A percentile compares a stretch with the other conserved stretches of the same genome.
Conservation (phyloP, 768 basidiomycete species). For the Saitozyma podzolica region DNA sequence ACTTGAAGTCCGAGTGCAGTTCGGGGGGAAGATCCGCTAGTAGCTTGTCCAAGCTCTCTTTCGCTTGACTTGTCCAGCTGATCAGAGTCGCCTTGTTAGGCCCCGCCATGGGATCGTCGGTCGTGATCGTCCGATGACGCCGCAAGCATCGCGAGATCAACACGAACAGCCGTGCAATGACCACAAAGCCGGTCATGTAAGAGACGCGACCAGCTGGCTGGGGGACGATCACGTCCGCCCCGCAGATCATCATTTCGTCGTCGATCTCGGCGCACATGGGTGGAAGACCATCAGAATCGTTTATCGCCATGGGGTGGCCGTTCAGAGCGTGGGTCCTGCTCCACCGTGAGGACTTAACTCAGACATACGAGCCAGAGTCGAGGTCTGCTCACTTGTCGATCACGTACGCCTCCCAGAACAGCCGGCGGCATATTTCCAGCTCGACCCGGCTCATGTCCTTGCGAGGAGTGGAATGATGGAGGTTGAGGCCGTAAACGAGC, state of each 20-base stretch:
- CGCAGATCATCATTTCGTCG: conserved; percentile 35
- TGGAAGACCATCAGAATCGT: conserved; percentile 32
- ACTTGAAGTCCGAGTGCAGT: too few relatives aligned
- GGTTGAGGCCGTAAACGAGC: conserved; percentile 19
- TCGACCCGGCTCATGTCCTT: conserved; percentile 16
- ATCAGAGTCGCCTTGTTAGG: too few relatives aligned
- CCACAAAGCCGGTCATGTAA: conserved; percentile 38
- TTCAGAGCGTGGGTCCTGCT: conserved; percentile 30
- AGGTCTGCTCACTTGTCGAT: conserved; percentile 34
- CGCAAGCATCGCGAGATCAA: too few relatives aligned
- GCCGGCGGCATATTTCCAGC: conserved; percentile 25
- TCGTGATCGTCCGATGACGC: too few relatives aligned
- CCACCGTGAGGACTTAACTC: not conserved
- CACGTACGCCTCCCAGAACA: conserved; percentile 36
- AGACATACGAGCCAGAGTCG: not conserved
- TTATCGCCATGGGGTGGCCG: conserved; percentile 22
- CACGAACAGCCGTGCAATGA: conserved; percentile 22
- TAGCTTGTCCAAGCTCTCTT: too few relatives aligned
- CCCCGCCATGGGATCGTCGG: too few relatives aligned
- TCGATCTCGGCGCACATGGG: conserved; percentile 30
- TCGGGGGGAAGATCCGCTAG: too few relatives aligned
- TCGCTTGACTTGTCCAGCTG: too few relatives aligned
- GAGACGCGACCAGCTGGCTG: conserved; percentile 24
- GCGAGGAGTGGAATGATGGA: conserved; percentile 16
- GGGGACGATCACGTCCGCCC: conserved; percentile 4